phyloP scores from a whole-genome alignment of 805 yeast species.

The Metschnikowia matae region DNA sequence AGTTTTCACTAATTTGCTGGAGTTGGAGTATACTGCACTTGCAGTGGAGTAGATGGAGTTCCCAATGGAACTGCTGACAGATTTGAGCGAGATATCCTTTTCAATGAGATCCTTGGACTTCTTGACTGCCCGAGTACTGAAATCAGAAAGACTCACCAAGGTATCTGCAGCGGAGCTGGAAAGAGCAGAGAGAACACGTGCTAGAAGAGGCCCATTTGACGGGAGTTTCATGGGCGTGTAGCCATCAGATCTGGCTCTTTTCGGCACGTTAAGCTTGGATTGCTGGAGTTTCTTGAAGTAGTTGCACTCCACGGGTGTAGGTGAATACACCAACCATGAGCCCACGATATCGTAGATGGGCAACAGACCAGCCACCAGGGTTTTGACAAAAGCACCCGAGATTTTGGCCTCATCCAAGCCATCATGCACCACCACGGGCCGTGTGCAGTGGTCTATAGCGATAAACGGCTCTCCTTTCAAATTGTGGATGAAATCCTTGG shows the following conservation, averaged over 20 bases:
- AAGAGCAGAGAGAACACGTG: conserved; percentile 44
- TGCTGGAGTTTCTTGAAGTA: conserved; percentile 22
- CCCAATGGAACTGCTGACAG: conserved; percentile 30
- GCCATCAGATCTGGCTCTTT: conserved; percentile 13
- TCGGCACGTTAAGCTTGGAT: neutral
- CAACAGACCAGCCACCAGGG: conserved; percentile 29
- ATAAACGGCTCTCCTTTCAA: neutral
- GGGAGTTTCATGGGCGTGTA: conserved; percentile 44
- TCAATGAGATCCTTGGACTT: conserved; percentile 23
- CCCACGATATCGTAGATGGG: conserved; percentile 50
- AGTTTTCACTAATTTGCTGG: conserved; percentile 2
- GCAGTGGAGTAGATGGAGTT: conserved; percentile 34
- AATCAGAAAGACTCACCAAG: conserved; percentile 44
- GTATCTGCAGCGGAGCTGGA: conserved; percentile 54
- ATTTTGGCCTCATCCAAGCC: conserved; percentile 2
- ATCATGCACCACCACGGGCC: conserved; percentile 7
- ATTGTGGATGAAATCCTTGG: neutral
- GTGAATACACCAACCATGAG: conserved; percentile 47
- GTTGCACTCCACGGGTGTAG: conserved; percentile 32
- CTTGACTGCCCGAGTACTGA: conserved; percentile 43
- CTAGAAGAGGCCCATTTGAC: conserved; percentile 43
- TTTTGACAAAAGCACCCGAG: conserved; percentile 21
- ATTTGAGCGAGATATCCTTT: conserved; percentile 25
- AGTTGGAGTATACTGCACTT: conserved; percentile 20
- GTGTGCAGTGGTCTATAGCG: conserved; percentile 5